phyloP scores from a whole-genome alignment of 768 basidiomycete genomes.

The Mycena crocata region DNA sequence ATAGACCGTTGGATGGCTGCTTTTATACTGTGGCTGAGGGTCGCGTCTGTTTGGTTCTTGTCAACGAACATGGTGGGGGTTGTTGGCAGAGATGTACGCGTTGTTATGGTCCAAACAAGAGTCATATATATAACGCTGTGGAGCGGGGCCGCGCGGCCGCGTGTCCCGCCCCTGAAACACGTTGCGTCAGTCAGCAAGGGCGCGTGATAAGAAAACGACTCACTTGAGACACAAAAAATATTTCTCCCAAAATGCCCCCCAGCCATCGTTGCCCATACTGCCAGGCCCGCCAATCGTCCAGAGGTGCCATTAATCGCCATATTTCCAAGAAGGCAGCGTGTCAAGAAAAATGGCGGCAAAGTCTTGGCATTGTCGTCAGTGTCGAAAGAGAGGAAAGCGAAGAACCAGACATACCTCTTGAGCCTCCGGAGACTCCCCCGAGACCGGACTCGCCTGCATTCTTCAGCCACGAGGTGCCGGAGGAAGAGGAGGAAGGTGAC shows the following conservation, averaged over 20 bases:
- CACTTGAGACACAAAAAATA: neutral
- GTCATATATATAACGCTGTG: neutral
- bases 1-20: neutral
- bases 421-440: neutral
- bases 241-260: neutral
- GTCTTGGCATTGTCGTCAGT: neutral
- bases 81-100: constrained; percentile 10
- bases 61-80: constrained; percentile 11
- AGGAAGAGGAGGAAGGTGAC: neutral
- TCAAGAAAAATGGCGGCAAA: neutral
- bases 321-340: neutral
- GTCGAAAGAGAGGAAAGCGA: neutral
- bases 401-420: neutral
- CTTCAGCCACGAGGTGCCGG: neutral
- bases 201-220: constrained; percentile 1
- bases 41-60: constrained; percentile 3
- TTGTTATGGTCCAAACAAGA: constrained; percentile 9
- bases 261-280: constrained; percentile 16
- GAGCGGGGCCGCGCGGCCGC: constrained; percentile 12
- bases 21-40: neutral
- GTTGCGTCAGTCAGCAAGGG: neutral
- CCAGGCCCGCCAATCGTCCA: neutral
- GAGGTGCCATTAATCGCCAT: neutral
- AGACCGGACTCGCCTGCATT: neutral
- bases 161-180: constrained; percentile 15